Percentiles rank a stretch among this genome's conserved stretches.
Conservation (phyloP, 2,329 filamentous ascomycete genomes). For the Colletotrichum ledebouriae region DNA sequence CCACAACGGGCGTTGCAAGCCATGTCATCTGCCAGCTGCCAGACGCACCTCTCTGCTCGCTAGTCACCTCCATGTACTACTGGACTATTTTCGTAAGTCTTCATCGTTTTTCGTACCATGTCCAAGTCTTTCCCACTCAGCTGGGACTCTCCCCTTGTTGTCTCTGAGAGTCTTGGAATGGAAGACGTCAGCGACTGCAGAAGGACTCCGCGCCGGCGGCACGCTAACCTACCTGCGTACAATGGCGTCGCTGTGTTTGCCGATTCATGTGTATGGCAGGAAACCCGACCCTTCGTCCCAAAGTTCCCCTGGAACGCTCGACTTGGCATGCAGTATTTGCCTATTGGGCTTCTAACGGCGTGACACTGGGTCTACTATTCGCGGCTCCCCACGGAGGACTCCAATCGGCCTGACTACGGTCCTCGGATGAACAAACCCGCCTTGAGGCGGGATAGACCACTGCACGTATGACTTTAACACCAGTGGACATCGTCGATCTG, state of each 20-base stretch:
- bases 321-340: background rate
- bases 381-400: background rate
- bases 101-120: too few species aligned
- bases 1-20: too few species aligned
- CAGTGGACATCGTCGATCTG: background rate
- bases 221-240: background rate
- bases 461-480: background rate
- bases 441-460: background rate
- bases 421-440: background rate
- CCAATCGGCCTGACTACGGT: background rate
- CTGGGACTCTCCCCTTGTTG: too few species aligned
- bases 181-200: background rate
- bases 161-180: background rate
- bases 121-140: too few species aligned
- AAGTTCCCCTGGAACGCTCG: background rate
- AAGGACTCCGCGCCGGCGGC: background rate
- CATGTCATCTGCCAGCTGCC: too few species aligned
- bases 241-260: background rate
- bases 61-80: too few species aligned
- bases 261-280: background rate
- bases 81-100: too few species aligned
- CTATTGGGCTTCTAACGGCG: background rate
- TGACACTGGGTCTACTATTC: background rate
- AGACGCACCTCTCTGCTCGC: too few species aligned
- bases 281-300: too few species aligned